These are phyloP conservation scores for Penicillium sp. DNA, from an alignment of 2,329 filamentous ascomycete genomes.

Conservation along the genomic window DNA sequence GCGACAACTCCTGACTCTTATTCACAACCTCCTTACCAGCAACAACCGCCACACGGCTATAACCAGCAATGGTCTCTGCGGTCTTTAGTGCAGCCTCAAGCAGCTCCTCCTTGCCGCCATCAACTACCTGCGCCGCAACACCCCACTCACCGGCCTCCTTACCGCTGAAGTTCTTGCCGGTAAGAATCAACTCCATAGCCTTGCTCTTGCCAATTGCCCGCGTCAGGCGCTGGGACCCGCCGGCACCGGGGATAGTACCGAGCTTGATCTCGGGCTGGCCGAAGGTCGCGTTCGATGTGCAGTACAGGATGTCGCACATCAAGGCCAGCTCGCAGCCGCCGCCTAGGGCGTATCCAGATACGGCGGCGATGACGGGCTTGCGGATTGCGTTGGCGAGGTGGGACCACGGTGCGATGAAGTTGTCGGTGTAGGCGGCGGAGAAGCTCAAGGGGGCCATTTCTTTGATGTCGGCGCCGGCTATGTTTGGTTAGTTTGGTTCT, in stretches of 20 bases:
- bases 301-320: constrained; percentile 97
- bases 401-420: constrained; percentile 97
- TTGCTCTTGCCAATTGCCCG: constrained; percentile 77
- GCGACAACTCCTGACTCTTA: constrained; percentile 88
- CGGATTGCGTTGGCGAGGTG: constrained; percentile 78
- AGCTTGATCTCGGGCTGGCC: constrained; percentile 97
- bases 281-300: constrained; percentile 80
- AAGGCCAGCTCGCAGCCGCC: constrained; percentile 95
- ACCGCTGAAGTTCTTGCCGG: constrained; percentile 79
- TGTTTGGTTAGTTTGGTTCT: constrained; percentile 1
- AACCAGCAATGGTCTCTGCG: constrained; percentile 83
- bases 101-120: constrained; percentile 70
- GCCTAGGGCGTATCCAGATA: constrained; percentile 90
- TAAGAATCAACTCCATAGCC: constrained; percentile 89
- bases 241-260: constrained; percentile 86
- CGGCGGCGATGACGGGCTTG: constrained; percentile 90
- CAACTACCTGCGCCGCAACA: constrained; percentile 78
- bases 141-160: constrained; percentile 87
- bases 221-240: constrained; percentile 85
- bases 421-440: constrained; percentile 76
- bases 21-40: constrained; percentile 98
- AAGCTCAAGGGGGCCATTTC: constrained; percentile 96
- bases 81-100: constrained; percentile 78
- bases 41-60: constrained; percentile 81
- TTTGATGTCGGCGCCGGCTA: constrained; percentile 94